phyloP scores from a whole-genome alignment of 768 basidiomycete genomes.

The Neoboletus brunneissimus region DNA sequence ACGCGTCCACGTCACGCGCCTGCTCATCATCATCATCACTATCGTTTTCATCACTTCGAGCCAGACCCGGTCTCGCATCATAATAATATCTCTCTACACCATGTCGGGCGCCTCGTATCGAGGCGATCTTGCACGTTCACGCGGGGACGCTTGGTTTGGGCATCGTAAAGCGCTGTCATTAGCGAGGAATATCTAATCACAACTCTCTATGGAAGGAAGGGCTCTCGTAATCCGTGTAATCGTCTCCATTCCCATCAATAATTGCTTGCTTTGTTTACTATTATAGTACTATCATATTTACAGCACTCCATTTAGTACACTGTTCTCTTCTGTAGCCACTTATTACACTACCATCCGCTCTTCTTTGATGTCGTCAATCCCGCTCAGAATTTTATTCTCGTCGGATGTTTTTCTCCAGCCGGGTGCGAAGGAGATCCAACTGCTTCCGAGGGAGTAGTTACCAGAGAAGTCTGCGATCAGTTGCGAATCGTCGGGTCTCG shows the following conservation, averaged over 20 bases:
- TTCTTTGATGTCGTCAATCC: neutral
- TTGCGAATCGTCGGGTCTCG: slow-evolving; percentile 5
- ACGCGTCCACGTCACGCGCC: neutral
- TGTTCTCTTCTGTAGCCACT: slow-evolving; percentile 16
- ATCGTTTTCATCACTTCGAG: neutral
- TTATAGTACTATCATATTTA: neutral
- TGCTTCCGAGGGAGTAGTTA: neutral
- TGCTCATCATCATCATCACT: neutral
- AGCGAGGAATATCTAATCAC: slow-evolving; percentile 18
- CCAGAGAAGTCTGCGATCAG: neutral
- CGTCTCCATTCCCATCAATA: slow-evolving; percentile 2
- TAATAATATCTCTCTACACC: neutral
- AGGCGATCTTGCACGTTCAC: slow-evolving; percentile 5
- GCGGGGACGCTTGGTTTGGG: slow-evolving; percentile 4
- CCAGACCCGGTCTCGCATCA: neutral
- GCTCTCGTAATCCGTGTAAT: slow-evolving; percentile 16
- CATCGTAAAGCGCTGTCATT: neutral
- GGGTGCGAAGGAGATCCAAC: neutral
- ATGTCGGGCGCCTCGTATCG: slow-evolving; percentile 2
- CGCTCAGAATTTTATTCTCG: neutral
- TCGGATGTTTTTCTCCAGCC: neutral
- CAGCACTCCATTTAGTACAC: slow-evolving; percentile 2
- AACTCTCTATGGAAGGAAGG: slow-evolving; percentile 18
- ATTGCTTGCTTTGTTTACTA: slow-evolving; percentile 4
- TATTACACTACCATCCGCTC: slow-evolving; percentile 7